Percentiles rank a stretch among this genome's conserved stretches.
Conservation (phyloP, 75 land plant genomes). For the Selaginella tamariscina region DNA sequence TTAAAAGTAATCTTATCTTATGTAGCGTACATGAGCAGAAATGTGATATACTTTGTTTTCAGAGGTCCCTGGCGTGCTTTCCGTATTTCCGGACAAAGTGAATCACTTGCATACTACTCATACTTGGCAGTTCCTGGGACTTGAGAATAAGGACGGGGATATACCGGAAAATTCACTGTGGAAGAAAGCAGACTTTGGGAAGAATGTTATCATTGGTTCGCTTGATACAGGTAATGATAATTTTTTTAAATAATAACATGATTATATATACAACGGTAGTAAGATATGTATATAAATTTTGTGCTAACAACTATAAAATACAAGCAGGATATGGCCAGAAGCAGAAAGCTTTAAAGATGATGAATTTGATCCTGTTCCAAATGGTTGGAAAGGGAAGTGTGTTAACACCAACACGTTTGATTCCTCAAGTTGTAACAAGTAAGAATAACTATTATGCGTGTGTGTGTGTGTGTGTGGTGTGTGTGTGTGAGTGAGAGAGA, state of each 20-base stretch:
- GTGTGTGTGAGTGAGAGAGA: too few species aligned
- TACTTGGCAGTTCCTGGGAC: slow-evolving; percentile 1
- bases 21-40: not conserved
- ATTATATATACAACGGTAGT: not conserved
- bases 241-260: not conserved
- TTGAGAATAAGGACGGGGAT: not conserved
- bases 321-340: slow-evolving; percentile 4
- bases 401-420: not conserved
- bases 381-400: slow-evolving; percentile 5
- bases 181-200: slow-evolving; percentile 4
- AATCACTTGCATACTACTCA: not conserved
- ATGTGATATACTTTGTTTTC: not conserved
- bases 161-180: slow-evolving; percentile 6
- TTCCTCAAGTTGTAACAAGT: slow-evolving; percentile 3
- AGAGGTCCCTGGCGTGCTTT: slow-evolving; percentile 11
- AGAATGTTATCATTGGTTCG: slow-evolving; percentile 2
- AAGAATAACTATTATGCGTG: not conserved
- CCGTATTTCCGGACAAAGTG: slow-evolving; percentile 3
- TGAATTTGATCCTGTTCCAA: slow-evolving; percentile 8
- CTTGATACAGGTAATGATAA: slow-evolving; percentile 4
- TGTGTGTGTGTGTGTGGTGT: too few species aligned
- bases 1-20: not conserved
- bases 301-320: too few species aligned
- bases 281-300: too few species aligned
- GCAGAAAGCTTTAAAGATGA: not conserved